Evolutionary conservation across 176 grass and related monocot species (phyloP).

Genomic region (Puya raimondii): DNA sequence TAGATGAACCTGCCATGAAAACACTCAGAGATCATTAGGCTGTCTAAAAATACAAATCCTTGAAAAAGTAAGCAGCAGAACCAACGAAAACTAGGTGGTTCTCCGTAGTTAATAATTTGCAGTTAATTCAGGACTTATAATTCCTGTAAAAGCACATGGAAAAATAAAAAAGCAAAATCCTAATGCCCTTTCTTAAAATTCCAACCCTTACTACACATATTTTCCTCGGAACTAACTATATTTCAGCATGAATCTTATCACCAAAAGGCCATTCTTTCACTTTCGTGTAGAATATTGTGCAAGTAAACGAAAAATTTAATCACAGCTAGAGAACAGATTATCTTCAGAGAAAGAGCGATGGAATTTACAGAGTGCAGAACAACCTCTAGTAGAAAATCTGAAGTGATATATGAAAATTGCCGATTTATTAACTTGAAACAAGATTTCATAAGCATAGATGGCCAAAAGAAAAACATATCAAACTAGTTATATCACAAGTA

Average conservation of each 20-base stretch:
- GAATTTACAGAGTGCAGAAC: no score
- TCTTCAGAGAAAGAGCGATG: no score
- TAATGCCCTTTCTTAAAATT: neutral
- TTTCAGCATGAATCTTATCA: neutral
- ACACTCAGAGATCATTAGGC: slow-evolving; percentile 4
- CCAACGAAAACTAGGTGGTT: neutral
- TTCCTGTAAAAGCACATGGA: neutral
- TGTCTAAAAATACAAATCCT: neutral
- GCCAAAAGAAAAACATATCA: neutral
- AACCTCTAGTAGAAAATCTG: no score
- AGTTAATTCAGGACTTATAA: neutral
- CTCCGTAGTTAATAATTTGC: neutral
- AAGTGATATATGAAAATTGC: no score
- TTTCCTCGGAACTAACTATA: no score
- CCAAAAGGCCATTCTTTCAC: no score
- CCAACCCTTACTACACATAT: neutral
- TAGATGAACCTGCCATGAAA: slow-evolving; percentile 23
- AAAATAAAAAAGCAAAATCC: neutral
- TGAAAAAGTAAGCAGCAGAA: neutral
- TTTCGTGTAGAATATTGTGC: no score
- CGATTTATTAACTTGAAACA: neutral
- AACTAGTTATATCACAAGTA: neutral
- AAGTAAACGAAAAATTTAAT: no score
- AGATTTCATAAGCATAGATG: neutral
- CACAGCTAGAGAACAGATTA: no score